These are phyloP conservation scores for Scedosporium aurantiacum DNA, from an alignment of 2,329 filamentous ascomycete species.

Conservation along the genomic window DNA sequence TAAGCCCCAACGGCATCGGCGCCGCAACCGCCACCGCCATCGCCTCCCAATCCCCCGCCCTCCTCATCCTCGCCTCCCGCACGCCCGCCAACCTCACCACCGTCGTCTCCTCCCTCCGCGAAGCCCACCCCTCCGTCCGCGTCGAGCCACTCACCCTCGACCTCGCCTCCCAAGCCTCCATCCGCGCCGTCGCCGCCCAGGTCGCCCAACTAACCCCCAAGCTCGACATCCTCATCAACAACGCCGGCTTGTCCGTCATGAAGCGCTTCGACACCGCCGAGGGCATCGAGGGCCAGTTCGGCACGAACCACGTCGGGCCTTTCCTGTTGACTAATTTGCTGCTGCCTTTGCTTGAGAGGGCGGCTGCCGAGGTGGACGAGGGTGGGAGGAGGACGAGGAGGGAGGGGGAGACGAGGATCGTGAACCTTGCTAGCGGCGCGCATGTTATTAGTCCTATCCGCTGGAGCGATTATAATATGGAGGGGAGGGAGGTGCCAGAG, in stretches of 20 bases:
- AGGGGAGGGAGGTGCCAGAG: slow-evolving; percentile 11
- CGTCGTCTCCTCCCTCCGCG: slow-evolving; percentile 2
- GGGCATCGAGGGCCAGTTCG: slow-evolving; percentile 33
- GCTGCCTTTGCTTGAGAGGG: slow-evolving; percentile 16
- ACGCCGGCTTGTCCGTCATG: slow-evolving; percentile 30
- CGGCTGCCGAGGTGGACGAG: slow-evolving; percentile 7
- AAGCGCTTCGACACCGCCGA: slow-evolving; percentile 24
- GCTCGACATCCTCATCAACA: slow-evolving; percentile 31
- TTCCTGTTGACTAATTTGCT: slow-evolving; percentile 35
- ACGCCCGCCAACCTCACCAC: slow-evolving; percentile 24
- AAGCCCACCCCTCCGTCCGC: slow-evolving; percentile 4
- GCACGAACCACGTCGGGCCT: slow-evolving; percentile 33
- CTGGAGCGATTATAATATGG: slow-evolving; percentile 20
- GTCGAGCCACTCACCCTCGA: slow-evolving; percentile 18
- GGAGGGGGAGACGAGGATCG: slow-evolving; percentile 18
- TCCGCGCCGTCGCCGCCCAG: slow-evolving; percentile 25
- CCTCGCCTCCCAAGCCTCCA: slow-evolving; percentile 23
- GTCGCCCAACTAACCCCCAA: slow-evolving; percentile 17
- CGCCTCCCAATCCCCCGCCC: slow-evolving; percentile 25
- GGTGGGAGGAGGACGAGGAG: not conserved
- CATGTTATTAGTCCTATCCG: slow-evolving; percentile 20
- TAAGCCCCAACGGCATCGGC: slow-evolving; percentile 28
- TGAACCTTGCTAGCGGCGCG: slow-evolving; percentile 28
- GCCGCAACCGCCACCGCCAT: slow-evolving; percentile 23
- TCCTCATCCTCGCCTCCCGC: slow-evolving; percentile 36